Evolutionary conservation across 2,329 filamentous ascomycete species (phyloP), one percentile per base, ranked within the genome.

Genomic region (Orbilia javanica): DNA sequence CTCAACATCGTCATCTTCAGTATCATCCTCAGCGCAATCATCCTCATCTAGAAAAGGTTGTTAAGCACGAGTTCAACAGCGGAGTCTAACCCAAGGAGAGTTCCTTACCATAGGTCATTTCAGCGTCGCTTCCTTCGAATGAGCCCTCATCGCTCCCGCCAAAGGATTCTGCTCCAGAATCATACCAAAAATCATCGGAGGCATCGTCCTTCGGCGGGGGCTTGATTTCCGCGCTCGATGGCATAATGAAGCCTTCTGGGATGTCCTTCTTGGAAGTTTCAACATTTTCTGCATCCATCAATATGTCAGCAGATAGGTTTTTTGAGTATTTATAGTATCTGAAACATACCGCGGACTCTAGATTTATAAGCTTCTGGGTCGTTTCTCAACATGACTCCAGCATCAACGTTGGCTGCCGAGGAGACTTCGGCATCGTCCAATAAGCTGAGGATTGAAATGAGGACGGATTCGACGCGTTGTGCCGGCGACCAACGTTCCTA

Each of bases 341-440:
- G n/a, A 31, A 20, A 20, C 64, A 25, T 68, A 79, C 71, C 67
- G 68, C 80, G 81, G 50, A 82, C 80, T 31, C 77, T 88, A 50
- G 86, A 85, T 82, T 93, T 90, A 86, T 97, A 99, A 34, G 86
- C 84, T 0, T 87, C 86, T 0, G 90, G 89, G 34, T 91, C 85
- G 81, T 94, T 93, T 77, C 95, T 90, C 82, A 96, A 91, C 86
- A 94, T 89, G 25, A 97, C 91, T 72, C 93, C 90, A 1, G 96
- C 95, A 81, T 98, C 95, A 69, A 98, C 94, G 83, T 98, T 98
- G 79, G 95, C 96, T 0, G 96, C 93, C 0, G 94, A 97, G 81
- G 90, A 93, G 82, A 96, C 93, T 84, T 99, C 95, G 13, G 95
- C 93, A 82, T 97, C 93, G 83, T 98, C 96, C 69, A 99, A 90